Evolutionary conservation across 108 stramenopile species (phyloP).

Genomic region (Aurantiochytrium sp.): DNA sequence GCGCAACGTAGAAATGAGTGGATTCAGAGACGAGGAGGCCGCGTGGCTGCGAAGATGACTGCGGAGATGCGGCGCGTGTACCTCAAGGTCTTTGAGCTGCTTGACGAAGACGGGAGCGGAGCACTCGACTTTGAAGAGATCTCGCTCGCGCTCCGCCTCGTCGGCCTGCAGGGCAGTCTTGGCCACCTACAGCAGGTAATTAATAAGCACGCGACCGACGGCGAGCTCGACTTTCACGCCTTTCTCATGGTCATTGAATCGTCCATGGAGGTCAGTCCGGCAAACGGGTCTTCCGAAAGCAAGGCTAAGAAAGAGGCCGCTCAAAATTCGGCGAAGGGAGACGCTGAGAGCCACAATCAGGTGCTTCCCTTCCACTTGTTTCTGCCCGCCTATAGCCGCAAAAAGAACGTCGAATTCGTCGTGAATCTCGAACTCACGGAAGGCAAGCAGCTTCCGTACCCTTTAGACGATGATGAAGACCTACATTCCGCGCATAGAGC

Average conservation of each 20-base stretch:
- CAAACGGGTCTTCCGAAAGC: background rate
- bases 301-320: background rate
- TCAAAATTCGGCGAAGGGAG: background rate
- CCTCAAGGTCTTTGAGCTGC: background rate
- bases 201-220: background rate
- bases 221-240: background rate
- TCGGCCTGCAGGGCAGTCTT: background rate
- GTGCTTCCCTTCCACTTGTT: background rate
- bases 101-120: constrained; percentile 22
- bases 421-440: background rate
- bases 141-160: background rate
- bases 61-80: background rate
- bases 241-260: background rate
- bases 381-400: constrained; percentile 1
- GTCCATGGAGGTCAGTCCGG: background rate
- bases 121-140: constrained; percentile 26
- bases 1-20: no score
- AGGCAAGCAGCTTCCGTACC: background rate
- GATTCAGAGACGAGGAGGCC: no score
- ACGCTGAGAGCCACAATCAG: background rate
- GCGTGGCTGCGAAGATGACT: background rate
- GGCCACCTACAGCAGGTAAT: background rate
- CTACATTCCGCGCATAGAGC: no score
- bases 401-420: background rate
- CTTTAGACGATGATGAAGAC: background rate